phyloP scores from a whole-genome alignment of 1,284 basidiomycete genomes.

The Austropuccinia psidii region DNA sequence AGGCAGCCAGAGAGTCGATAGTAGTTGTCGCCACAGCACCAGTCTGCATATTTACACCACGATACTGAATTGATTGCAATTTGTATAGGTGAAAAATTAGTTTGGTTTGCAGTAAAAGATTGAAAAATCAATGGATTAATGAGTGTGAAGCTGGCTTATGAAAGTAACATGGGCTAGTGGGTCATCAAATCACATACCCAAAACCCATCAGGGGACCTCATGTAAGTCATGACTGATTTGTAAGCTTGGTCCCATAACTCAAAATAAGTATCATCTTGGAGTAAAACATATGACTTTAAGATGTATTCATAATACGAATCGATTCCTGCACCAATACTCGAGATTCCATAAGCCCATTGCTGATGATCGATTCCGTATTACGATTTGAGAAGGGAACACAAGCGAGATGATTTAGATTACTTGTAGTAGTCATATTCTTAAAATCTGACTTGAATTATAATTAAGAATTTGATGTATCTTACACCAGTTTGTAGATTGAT shows the following conservation, averaged over 20 bases:
- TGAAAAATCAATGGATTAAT: background rate
- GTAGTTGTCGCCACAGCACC: constrained; percentile 63
- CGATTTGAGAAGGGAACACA: constrained; percentile 32
- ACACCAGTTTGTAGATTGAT: constrained; percentile 72
- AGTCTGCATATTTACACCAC: constrained; percentile 65
- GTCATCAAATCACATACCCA: constrained; percentile 71
- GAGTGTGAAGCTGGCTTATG: constrained; percentile 39
- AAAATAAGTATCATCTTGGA: constrained; percentile 72
- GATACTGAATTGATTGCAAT: constrained; percentile 60
- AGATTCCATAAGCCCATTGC: constrained; percentile 49
- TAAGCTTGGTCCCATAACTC: constrained; percentile 85
- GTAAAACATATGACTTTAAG: constrained; percentile 57
- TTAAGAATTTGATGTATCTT: constrained; percentile 45
- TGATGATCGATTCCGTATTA: background rate
- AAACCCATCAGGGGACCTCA: constrained; percentile 71
- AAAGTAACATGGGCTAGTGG: too few relatives aligned
- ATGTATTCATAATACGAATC: constrained; percentile 92
- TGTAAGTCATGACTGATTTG: constrained; percentile 75
- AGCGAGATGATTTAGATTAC: background rate
- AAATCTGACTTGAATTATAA: constrained; percentile 48
- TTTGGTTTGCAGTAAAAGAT: background rate
- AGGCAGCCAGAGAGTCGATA: constrained; percentile 75
- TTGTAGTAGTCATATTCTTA: background rate
- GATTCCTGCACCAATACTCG: constrained; percentile 78
- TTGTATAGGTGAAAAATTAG: background rate